Percentiles rank a stretch among this genome's conserved stretches.
Conservation (phyloP, 768 basidiomycete species). For the Amylocystis lapponica region DNA sequence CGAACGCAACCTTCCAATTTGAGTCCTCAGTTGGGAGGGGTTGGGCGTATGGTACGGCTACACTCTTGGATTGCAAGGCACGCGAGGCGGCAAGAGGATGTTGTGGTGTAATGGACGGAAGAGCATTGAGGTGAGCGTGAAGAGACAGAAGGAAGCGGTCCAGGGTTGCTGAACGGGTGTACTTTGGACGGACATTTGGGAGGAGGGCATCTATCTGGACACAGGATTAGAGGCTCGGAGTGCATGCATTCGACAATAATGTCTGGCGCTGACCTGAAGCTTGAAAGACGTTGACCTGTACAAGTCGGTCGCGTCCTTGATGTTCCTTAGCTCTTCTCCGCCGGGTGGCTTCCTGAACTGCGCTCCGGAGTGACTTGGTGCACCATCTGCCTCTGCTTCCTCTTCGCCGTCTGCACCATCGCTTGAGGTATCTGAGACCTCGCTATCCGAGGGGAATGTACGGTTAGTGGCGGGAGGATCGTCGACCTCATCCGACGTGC, state of each 20-base stretch:
- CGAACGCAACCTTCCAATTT: slow-evolving; percentile 86
- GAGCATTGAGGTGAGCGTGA: slow-evolving; percentile 54
- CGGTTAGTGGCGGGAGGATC: too few species aligned
- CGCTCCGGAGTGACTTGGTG: background rate
- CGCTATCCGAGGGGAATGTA: too few species aligned
- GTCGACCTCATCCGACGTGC: too few species aligned
- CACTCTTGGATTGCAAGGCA: slow-evolving; percentile 42
- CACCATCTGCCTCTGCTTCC: background rate
- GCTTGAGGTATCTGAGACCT: too few species aligned
- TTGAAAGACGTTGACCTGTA: slow-evolving; percentile 80
- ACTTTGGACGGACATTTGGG: slow-evolving; percentile 67
- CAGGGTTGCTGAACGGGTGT: slow-evolving; percentile 47
- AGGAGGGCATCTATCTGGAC: slow-evolving; percentile 73
- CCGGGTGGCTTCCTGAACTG: slow-evolving; percentile 48
- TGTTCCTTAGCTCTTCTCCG: slow-evolving; percentile 61
- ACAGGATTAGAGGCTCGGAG: slow-evolving; percentile 6
- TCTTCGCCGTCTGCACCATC: too few species aligned
- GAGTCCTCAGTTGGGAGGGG: slow-evolving; percentile 73
- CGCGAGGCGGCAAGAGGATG: slow-evolving; percentile 66
- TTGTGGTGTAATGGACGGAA: slow-evolving; percentile 51
- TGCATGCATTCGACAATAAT: background rate
- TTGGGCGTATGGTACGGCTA: slow-evolving; percentile 62
- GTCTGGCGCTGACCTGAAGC: slow-evolving; percentile 54
- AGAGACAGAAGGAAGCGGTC: slow-evolving; percentile 66
- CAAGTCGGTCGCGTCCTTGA: slow-evolving; percentile 70